Percentiles rank a stretch among this genome's conserved stretches.
Evolutionary conservation across 257 asterid species (phyloP).

Genomic region (Penstemon newberryi): DNA sequence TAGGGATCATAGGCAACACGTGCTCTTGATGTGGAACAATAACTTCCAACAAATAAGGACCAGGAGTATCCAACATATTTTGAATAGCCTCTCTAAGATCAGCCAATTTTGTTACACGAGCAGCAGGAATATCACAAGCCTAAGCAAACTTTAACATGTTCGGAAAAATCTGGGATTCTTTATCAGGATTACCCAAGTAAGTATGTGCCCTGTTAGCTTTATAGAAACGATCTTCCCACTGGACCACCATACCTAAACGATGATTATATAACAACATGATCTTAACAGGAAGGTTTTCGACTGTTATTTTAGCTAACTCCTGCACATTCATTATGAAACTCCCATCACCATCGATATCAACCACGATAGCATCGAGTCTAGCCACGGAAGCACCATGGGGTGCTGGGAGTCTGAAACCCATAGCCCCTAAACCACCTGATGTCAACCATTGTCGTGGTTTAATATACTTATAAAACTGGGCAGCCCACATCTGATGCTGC

Average conservation of each 20-base stretch:
- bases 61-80: constrained; percentile 74
- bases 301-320: constrained; percentile 69
- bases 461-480: constrained; percentile 76
- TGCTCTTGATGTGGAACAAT: constrained; percentile 84
- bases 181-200: constrained; percentile 70
- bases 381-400: constrained; percentile 89
- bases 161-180: constrained; percentile 61
- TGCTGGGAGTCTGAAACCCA: constrained; percentile 89
- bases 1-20: constrained; percentile 85
- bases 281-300: constrained; percentile 78
- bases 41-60: constrained; percentile 78
- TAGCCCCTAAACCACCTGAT: constrained; percentile 78
- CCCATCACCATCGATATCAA: constrained; percentile 89
- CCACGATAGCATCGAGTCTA: constrained; percentile 65
- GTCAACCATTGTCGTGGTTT: constrained; percentile 77
- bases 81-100: constrained; percentile 60
- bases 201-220: constrained; percentile 82
- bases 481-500: constrained; percentile 96
- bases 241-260: constrained; percentile 86
- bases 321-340: constrained; percentile 89
- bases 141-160: constrained; percentile 74
- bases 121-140: constrained; percentile 70
- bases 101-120: constrained; percentile 52
- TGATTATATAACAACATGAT: constrained; percentile 75
- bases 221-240: constrained; percentile 88